Percentiles rank a stretch among this genome's conserved stretches.
These are phyloP conservation scores for Adansonia madagascariensis DNA, from an alignment of 441 rosid species.

Conservation along the genomic window DNA sequence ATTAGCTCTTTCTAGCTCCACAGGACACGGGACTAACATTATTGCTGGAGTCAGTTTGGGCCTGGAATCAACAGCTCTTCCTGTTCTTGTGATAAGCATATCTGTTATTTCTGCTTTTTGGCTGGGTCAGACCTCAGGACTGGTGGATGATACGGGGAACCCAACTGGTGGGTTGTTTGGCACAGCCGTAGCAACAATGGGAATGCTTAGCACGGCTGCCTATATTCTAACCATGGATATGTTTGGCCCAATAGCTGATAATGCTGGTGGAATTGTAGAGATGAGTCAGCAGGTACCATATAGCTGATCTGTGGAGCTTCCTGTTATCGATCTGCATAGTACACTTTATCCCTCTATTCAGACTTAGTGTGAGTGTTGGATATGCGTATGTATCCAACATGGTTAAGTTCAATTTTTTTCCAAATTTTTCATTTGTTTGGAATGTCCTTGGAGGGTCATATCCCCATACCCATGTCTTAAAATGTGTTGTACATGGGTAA, in stretches of 20 bases:
- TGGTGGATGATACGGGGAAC: constrained; percentile 80
- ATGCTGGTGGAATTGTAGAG: constrained; percentile 99
- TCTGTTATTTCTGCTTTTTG: constrained; percentile 85
- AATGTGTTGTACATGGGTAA: too few species aligned
- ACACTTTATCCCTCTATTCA: too few species aligned
- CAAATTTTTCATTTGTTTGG: too few species aligned
- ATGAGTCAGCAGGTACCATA: constrained; percentile 94
- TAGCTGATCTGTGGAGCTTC: constrained; percentile 23
- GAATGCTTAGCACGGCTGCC: constrained; percentile 99
- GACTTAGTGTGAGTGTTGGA: too few species aligned
- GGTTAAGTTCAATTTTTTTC: too few species aligned
- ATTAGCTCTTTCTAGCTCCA: constrained; percentile 93
- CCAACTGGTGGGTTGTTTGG: constrained; percentile 97
- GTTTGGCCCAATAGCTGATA: constrained; percentile 99
- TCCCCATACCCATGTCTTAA: too few species aligned
- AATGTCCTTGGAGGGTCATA: too few species aligned
- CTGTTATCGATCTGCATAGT: not conserved
- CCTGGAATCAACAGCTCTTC: constrained; percentile 95
- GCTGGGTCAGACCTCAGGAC: constrained; percentile 93
- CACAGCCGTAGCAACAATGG: constrained; percentile 99
- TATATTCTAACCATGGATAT: constrained; percentile 99
- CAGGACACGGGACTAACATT: constrained; percentile 98
- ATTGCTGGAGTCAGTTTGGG: constrained; percentile 99
- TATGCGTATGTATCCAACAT: too few species aligned
- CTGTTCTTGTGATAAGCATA: constrained; percentile 87